A percentile compares a stretch with the other conserved stretches of the same genome.
Conservation (phyloP, 2,329 filamentous ascomycete genomes). For the Torrubiellomyces zombiae region DNA sequence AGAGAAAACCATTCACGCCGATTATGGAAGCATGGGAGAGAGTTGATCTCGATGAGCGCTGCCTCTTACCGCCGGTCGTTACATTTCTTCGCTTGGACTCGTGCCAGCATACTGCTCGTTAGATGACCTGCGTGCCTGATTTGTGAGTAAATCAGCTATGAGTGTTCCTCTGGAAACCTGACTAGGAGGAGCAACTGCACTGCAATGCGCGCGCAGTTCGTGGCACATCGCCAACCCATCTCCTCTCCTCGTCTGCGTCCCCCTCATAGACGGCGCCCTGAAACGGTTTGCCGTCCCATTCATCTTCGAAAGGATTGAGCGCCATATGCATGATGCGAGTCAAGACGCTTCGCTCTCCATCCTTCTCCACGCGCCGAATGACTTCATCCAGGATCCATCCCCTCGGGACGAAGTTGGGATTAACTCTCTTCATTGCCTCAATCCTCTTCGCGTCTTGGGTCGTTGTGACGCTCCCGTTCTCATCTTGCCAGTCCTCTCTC, state of each 20-base stretch:
- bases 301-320: constrained; percentile 68
- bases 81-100: constrained; percentile 27
- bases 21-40: constrained; percentile 58
- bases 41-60: constrained; percentile 39
- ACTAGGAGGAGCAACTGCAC: constrained; percentile 82
- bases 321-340: constrained; percentile 67
- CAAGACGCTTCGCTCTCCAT: constrained; percentile 64
- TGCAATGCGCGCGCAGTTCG: constrained; percentile 65
- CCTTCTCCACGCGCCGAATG: constrained; percentile 75
- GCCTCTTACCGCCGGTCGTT: constrained; percentile 61
- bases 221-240: constrained; percentile 78
- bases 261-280: constrained; percentile 34
- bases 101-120: neutral
- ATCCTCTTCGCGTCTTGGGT: constrained; percentile 45
- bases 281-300: constrained; percentile 41
- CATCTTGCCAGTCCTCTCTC: constrained; percentile 57
- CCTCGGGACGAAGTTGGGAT: constrained; percentile 83
- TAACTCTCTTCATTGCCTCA: constrained; percentile 64
- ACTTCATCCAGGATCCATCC: constrained; percentile 90
- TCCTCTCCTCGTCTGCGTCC: constrained; percentile 56
- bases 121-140: neutral
- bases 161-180: neutral
- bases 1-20: constrained; percentile 42
- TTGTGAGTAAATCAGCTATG: no score
- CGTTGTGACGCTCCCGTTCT: constrained; percentile 18